Conservation (phyloP, 1,139 yeast species). For the Diutina pseudorugosa region DNA sequence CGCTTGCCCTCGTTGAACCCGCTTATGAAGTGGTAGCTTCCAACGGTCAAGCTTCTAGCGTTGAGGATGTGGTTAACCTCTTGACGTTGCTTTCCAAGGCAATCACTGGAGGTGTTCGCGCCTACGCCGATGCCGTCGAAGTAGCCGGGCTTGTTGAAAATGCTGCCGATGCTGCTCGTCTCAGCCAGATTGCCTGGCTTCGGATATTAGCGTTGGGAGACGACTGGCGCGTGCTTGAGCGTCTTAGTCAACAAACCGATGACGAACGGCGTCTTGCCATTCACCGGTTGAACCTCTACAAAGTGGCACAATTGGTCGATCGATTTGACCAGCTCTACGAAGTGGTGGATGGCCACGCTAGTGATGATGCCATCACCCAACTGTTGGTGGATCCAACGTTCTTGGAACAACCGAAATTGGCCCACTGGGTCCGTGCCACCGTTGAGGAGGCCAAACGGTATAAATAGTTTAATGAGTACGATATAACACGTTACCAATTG, state of each 20-base stretch:
- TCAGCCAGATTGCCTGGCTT: not conserved
- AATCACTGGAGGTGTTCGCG: conserved; percentile 11
- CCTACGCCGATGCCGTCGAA: conserved; percentile 23
- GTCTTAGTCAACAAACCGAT: not conserved
- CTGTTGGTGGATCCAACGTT: not conserved
- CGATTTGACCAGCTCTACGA: not conserved
- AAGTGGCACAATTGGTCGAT: not conserved
- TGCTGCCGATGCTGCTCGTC: conserved; percentile 9
- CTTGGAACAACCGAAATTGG: not conserved
- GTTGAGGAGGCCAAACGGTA: not conserved
- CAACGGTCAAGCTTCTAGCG: conserved; percentile 27
- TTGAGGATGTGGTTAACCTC: conserved; percentile 39
- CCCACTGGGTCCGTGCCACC: not conserved
- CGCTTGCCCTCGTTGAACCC: conserved; percentile 15
- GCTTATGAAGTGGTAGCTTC: conserved; percentile 24
- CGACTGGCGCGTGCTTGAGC: not conserved
- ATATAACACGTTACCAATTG: too few species aligned
- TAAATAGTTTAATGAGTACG: not conserved
- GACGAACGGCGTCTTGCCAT: not conserved
- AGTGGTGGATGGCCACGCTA: not conserved
- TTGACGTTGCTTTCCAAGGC: conserved; percentile 40
- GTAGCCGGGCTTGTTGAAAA: conserved; percentile 20
- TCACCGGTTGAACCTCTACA: not conserved
- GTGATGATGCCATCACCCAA: not conserved
- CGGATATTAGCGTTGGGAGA: not conserved